Evolutionary conservation across 768 basidiomycete species (phyloP), one percentile per base, ranked within the genome.

Genomic region (Ephemerocybe angulata): DNA sequence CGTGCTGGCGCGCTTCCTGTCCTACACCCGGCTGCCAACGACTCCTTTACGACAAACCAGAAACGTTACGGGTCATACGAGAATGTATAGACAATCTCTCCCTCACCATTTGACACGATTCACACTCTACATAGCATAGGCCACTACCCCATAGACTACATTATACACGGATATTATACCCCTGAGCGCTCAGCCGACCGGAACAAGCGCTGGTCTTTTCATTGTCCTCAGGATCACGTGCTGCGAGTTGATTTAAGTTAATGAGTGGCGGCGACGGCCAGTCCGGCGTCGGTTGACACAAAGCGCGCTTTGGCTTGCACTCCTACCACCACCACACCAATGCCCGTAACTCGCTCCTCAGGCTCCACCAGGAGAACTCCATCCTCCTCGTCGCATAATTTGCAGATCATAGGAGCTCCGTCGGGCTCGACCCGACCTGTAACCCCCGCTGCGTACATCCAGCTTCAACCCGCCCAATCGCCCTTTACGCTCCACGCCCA

Each of bases 1-100:
- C 78, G 1, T 87, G 84, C 61, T 87, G 85, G 85, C 69, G 70
- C 54, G 78, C 84, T 1, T 74, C 75, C 42, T 87, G 85, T 59
- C 62, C 70, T 3, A 75, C 75, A 53, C 3, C 30, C 12, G 65
- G 64, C 0, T 87, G 85, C 60, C 66, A 63, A 11, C 75, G 78
- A 0, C 64, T 78, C 21, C 72, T 86, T 29, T 87, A 86, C 50
- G 83, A 85, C 64, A 80, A 79, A 68, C 60, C 58, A 7, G 76
- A 79, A 58, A 78, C 84, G 31, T 63, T 84, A 38, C 76, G 79
- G 22, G 76, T 80, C 7, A 79, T 86, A 53, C 68, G 67, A 29
- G 77, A 81, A 24, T 81, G 81, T 58, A 75, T 87, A 29, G 77
- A 80, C 3, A 62, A 69, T 22, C 72, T 85, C 8, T 78, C 80